Evolutionary conservation across 257 asterid genomes (phyloP).

Genomic region (Nicotiana attenuata): DNA sequence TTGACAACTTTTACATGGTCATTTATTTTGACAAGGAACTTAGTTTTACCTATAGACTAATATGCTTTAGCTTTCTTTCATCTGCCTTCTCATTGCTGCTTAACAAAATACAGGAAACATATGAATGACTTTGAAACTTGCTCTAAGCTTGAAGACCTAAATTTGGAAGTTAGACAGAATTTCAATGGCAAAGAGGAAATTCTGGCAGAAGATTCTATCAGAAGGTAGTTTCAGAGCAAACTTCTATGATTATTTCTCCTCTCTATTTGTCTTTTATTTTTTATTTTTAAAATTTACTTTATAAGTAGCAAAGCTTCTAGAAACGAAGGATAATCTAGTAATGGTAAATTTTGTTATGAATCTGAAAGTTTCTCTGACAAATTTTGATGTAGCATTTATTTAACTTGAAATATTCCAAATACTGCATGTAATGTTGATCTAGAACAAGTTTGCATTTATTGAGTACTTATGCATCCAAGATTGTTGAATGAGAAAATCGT

Average conservation of each 20-base stretch:
- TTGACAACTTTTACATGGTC: conserved; percentile 7
- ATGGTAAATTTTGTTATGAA: not conserved
- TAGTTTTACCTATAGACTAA: not conserved
- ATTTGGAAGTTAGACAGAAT: conserved; percentile 67
- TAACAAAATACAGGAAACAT: conserved; percentile 51
- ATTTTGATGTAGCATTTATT: not conserved
- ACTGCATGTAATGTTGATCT: not conserved
- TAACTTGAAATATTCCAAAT: conserved; percentile 3
- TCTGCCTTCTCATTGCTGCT: conserved; percentile 17
- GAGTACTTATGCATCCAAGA: not conserved
- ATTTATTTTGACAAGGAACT: not conserved
- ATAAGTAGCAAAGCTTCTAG: not conserved
- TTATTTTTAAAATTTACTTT: not conserved
- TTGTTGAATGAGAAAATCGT: not conserved
- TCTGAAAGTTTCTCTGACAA: not conserved
- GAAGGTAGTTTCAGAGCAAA: conserved; percentile 44
- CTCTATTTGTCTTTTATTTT: not conserved
- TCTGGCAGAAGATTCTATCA: conserved; percentile 37
- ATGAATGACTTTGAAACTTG: conserved; percentile 68
- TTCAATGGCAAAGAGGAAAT: conserved; percentile 37
- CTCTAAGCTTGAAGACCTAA: conserved; percentile 82
- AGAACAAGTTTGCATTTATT: not conserved
- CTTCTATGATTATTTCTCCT: conserved; percentile 17
- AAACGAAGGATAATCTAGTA: not conserved
- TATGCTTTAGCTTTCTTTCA: conserved; percentile 4